Evolutionary conservation across 1,284 basidiomycete genomes (phyloP).

Genomic region (Ceratobasidium sp.): DNA sequence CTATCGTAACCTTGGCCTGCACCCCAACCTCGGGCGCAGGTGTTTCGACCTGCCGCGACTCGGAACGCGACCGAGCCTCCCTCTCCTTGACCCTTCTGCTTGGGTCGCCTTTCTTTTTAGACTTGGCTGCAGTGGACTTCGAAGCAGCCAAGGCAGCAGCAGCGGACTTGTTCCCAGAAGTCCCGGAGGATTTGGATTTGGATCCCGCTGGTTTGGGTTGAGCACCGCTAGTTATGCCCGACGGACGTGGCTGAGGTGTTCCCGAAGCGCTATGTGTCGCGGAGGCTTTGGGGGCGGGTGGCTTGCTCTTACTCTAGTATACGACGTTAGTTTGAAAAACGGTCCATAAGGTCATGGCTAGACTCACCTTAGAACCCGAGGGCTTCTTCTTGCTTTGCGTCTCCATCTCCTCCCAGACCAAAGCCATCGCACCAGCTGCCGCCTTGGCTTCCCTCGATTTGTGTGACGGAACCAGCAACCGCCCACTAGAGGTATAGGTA

Average conservation of each 20-base stretch:
- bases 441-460: constrained; percentile 38
- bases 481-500: constrained; percentile 35
- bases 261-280: constrained; percentile 27
- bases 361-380: constrained; percentile 22
- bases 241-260: constrained; percentile 36
- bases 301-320: constrained; percentile 22
- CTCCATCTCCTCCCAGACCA: constrained; percentile 39
- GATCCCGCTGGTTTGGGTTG: constrained; percentile 13
- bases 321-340: not conserved
- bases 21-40: constrained; percentile 28
- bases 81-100: constrained; percentile 30
- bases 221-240: not conserved
- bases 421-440: constrained; percentile 30
- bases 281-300: constrained; percentile 21
- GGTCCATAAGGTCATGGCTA: too few relatives aligned
- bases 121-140: constrained; percentile 21
- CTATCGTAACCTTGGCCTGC: constrained; percentile 26
- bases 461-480: constrained; percentile 32
- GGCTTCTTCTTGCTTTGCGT: constrained; percentile 31
- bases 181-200: constrained; percentile 36
- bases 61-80: constrained; percentile 37
- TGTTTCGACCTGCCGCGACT: constrained; percentile 37
- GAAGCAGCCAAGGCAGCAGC: constrained; percentile 28
- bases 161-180: constrained; percentile 32
- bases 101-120: constrained; percentile 39